Evolutionary conservation across 2,329 filamentous ascomycete species (phyloP).

Genomic region (Pseudogymnoascus sp.): DNA sequence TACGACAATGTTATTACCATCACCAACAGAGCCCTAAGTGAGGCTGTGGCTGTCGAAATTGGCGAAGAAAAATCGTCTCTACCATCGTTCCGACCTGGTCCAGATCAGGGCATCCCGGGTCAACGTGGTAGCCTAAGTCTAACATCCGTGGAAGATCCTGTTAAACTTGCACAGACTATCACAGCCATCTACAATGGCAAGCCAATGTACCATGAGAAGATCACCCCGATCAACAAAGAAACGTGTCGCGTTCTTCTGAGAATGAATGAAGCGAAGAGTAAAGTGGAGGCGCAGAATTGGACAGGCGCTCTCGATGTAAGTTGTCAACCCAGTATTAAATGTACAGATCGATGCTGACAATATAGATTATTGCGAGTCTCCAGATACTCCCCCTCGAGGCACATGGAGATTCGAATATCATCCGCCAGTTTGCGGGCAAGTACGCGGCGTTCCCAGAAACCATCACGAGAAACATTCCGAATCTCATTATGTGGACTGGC

Average conservation of each 20-base stretch:
- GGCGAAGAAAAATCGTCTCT: conserved; percentile 72
- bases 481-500: conserved; percentile 90
- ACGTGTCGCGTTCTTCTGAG: conserved; percentile 53
- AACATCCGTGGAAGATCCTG: conserved; percentile 61
- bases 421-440: conserved; percentile 72
- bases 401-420: conserved; percentile 65
- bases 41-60: conserved; percentile 80
- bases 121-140: conserved; percentile 47
- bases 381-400: conserved; percentile 76
- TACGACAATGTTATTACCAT: conserved; percentile 92
- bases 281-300: conserved; percentile 54
- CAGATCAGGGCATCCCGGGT: conserved; percentile 14
- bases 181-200: conserved; percentile 55
- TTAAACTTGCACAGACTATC: conserved; percentile 57
- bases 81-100: conserved; percentile 44
- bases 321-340: conserved; percentile 23
- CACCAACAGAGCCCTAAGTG: conserved; percentile 82
- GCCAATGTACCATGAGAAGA: conserved; percentile 53
- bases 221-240: conserved; percentile 51
- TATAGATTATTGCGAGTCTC: conserved; percentile 65
- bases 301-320: conserved; percentile 59
- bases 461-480: conserved; percentile 82
- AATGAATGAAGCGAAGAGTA: conserved; percentile 54
- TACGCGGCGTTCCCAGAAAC: conserved; percentile 74
- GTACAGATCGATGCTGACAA: conserved; percentile 22